Evolutionary conservation across 257 asterid genomes (phyloP).

Genomic region (Ballota nigra): DNA sequence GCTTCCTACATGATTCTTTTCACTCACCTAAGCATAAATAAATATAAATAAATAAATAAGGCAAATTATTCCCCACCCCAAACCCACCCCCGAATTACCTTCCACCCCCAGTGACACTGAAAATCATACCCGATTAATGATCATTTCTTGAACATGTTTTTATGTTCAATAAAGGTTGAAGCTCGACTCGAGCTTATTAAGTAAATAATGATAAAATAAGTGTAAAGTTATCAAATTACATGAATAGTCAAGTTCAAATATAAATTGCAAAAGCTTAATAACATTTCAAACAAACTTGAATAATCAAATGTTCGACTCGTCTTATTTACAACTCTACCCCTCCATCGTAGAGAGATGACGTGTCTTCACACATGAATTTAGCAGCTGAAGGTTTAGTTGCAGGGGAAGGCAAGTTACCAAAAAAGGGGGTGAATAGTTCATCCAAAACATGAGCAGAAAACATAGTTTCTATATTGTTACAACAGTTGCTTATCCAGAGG

Average conservation of each 20-base stretch:
- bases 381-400: slow-evolving; percentile 20
- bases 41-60: background rate
- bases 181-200: too few relatives aligned
- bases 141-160: too few relatives aligned
- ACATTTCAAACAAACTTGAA: too few relatives aligned
- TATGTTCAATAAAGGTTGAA: too few relatives aligned
- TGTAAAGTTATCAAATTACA: too few relatives aligned
- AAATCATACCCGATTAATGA: too few relatives aligned
- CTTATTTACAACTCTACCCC: background rate
- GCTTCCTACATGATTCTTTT: slow-evolving; percentile 37
- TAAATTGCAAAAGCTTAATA: too few relatives aligned
- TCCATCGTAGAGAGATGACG: background rate
- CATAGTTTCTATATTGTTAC: background rate
- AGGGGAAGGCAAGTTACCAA: slow-evolving; percentile 34
- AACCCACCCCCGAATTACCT: background rate
- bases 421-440: slow-evolving; percentile 20
- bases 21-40: slow-evolving; percentile 28
- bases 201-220: too few relatives aligned
- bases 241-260: too few relatives aligned
- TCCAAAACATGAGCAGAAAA: slow-evolving; percentile 15
- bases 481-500: slow-evolving; percentile 21
- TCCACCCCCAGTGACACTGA: too few relatives aligned
- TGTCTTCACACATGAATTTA: background rate
- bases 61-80: background rate
- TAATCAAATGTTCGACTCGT: too few relatives aligned